Evolutionary conservation across 352 stramenopile species (phyloP).

Genomic region (Pythium phragmiticola): DNA sequence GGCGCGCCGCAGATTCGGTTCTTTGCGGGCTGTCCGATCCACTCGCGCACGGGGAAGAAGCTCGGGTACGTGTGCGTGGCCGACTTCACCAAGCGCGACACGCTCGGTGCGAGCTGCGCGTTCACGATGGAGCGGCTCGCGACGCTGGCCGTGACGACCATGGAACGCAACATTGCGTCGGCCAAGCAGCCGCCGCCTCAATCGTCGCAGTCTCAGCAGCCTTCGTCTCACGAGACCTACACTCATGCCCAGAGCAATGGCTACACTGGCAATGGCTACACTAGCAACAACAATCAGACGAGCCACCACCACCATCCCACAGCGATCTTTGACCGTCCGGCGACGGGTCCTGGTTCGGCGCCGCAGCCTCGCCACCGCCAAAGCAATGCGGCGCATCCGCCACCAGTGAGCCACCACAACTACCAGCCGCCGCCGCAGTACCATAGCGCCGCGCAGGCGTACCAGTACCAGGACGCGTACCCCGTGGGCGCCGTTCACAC

Average conservation of each 20-base stretch:
- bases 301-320: constrained; percentile 35
- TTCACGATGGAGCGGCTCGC: constrained; percentile 83
- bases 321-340: constrained; percentile 45
- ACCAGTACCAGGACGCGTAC: constrained; percentile 29
- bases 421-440: constrained; percentile 22
- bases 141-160: constrained; percentile 71
- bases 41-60: constrained; percentile 63
- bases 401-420: constrained; percentile 5
- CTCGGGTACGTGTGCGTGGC: constrained; percentile 80
- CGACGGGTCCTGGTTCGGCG: background rate
- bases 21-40: constrained; percentile 78
- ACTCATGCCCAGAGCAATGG: background rate
- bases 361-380: constrained; percentile 25
- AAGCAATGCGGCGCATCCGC: constrained; percentile 16
- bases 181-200: constrained; percentile 23
- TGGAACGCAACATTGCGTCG: constrained; percentile 56
- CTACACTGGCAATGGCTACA: constrained; percentile 3
- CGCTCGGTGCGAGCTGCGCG: constrained; percentile 62
- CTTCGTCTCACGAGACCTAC: constrained; percentile 17
- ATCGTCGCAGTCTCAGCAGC: constrained; percentile 12
- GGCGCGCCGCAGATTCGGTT: constrained; percentile 55
- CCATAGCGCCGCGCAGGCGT: constrained; percentile 23
- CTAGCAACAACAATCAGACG: constrained; percentile 26
- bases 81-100: constrained; percentile 73
- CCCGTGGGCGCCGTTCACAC: constrained; percentile 7